phyloP scores from a whole-genome alignment of 2,329 filamentous ascomycete genomes.

The Colletotrichum tropicale region DNA sequence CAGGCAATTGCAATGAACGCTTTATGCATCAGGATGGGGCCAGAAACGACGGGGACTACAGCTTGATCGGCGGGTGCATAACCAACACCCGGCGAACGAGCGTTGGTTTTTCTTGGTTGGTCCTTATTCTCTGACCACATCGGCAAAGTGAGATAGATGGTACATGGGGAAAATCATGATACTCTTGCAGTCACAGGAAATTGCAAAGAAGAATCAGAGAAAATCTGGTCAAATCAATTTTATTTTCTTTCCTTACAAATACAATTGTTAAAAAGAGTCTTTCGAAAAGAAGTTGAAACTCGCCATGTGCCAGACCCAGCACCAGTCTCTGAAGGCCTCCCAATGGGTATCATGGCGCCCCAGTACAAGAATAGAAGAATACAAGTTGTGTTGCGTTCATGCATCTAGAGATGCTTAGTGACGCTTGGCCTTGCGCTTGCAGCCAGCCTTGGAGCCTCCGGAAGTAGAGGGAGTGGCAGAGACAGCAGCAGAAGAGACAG shows the following conservation, averaged over 20 bases:
- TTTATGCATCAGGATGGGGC: background rate
- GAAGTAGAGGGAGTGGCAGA: background rate
- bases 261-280: background rate
- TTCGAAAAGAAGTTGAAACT: background rate
- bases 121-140: background rate
- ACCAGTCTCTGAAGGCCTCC: background rate
- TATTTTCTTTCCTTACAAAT: background rate
- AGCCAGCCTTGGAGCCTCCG: background rate
- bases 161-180: background rate
- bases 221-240: background rate
- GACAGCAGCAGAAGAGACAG: background rate
- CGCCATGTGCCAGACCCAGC: background rate
- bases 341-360: background rate
- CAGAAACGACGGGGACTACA: background rate
- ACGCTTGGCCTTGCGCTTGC: background rate
- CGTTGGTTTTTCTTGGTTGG: background rate
- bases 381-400: background rate
- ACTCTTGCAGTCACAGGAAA: background rate
- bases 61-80: background rate
- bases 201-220: accelerated
- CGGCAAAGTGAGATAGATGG: background rate
- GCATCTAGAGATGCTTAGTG: background rate
- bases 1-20: accelerated
- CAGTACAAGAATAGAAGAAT: background rate
- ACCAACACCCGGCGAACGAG: background rate